A percentile compares a stretch with the other conserved stretches of the same genome.
These are phyloP conservation scores for Globisporangium radiosum DNA, from an alignment of 352 stramenopile species.

Conservation along the genomic window DNA sequence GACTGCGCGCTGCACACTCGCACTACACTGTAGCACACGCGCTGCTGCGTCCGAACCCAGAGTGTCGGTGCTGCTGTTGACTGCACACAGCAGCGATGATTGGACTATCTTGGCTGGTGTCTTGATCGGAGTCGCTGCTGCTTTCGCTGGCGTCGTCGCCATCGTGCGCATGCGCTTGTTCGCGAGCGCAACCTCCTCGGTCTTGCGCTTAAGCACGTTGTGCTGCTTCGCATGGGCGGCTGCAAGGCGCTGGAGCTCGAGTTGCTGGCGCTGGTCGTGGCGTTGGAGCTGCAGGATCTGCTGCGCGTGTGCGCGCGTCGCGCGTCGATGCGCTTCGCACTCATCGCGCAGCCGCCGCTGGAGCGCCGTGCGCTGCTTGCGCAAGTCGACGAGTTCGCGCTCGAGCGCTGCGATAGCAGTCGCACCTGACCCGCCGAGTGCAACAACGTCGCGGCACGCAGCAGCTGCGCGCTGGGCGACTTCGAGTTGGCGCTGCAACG, in stretches of 20 bases:
- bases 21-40: too few relatives aligned
- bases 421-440: slow-evolving; percentile 25
- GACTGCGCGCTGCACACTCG: too few relatives aligned
- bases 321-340: slow-evolving; percentile 31
- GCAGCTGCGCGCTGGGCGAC: slow-evolving; percentile 27
- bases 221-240: slow-evolving; percentile 35
- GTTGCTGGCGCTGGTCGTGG: slow-evolving; percentile 50
- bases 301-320: slow-evolving; percentile 32
- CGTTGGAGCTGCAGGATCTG: slow-evolving; percentile 50
- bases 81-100: not conserved
- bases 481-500: slow-evolving; percentile 22
- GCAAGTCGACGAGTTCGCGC: slow-evolving; percentile 39
- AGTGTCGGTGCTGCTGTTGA: slow-evolving; percentile 5
- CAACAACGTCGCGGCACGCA: slow-evolving; percentile 29
- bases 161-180: slow-evolving; percentile 44
- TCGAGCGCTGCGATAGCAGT: slow-evolving; percentile 48
- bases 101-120: not conserved
- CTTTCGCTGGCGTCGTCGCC: slow-evolving; percentile 21
- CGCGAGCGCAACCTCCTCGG: slow-evolving; percentile 30
- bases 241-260: slow-evolving; percentile 45
- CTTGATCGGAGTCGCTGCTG: not conserved
- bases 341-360: slow-evolving; percentile 34
- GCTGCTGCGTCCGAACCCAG: slow-evolving; percentile 19
- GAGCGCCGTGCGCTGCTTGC: slow-evolving; percentile 33
- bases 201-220: slow-evolving; percentile 52